These are phyloP conservation scores for Rhodotorula sp. DNA, from an alignment of 1,284 basidiomycete genomes.

Conservation along the genomic window DNA sequence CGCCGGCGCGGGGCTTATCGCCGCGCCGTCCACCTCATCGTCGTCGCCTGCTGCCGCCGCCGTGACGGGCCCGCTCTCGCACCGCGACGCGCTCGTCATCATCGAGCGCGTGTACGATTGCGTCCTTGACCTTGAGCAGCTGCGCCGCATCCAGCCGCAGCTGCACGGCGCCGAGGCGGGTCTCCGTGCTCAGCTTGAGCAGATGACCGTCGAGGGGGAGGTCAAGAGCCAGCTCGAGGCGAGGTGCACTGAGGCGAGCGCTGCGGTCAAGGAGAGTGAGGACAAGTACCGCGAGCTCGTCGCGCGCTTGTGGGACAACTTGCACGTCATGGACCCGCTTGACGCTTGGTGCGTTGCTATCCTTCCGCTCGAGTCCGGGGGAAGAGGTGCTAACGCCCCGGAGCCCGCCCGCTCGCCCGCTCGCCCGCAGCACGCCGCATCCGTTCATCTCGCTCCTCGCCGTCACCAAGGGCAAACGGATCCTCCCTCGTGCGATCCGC, in stretches of 20 bases:
- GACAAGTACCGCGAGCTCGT: conserved; percentile 64
- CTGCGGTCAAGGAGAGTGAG: conserved; percentile 54
- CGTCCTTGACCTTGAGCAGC: conserved; percentile 81
- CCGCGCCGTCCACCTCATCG: conserved; percentile 2
- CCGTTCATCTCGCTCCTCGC: conserved; percentile 92
- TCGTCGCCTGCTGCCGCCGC: neutral
- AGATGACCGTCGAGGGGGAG: conserved; percentile 59
- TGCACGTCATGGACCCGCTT: conserved; percentile 85
- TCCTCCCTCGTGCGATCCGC: conserved; percentile 86
- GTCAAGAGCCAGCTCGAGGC: conserved; percentile 22
- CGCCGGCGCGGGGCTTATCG: conserved; percentile 33
- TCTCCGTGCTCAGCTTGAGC: conserved; percentile 57
- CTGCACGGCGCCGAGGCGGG: conserved; percentile 50
- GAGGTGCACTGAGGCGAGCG: conserved; percentile 19
- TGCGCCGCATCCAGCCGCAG: conserved; percentile 73
- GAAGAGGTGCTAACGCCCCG: too few species aligned
- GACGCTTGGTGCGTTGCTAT: conserved; percentile 69
- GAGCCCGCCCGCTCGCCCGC: too few species aligned
- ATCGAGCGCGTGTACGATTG: conserved; percentile 86
- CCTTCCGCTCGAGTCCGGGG: neutral
- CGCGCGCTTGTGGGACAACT: conserved; percentile 74
- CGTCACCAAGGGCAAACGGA: conserved; percentile 87
- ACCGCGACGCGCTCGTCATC: conserved; percentile 70
- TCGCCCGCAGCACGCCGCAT: conserved; percentile 72
- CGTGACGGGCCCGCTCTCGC: conserved; percentile 64